Percentiles rank a stretch among this genome's conserved stretches.
Evolutionary conservation across 768 basidiomycete species (phyloP).

Genomic region (Strobilomyces dryophilus): DNA sequence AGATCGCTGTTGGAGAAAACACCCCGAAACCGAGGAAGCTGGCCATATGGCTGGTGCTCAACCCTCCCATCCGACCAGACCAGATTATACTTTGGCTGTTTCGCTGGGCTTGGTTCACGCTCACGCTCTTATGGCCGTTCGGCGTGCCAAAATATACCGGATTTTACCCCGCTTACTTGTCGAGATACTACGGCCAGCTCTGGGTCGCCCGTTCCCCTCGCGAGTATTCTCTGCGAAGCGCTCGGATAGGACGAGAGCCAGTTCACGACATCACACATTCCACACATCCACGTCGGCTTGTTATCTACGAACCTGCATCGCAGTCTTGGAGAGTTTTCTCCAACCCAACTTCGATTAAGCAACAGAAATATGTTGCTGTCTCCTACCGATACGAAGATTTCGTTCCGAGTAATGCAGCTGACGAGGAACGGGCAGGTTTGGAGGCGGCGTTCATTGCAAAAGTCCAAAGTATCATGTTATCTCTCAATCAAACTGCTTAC

Average conservation of each 20-base stretch:
- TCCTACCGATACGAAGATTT: slow-evolving; percentile 18
- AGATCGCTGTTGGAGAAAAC: neutral
- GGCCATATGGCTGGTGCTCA: slow-evolving; percentile 13
- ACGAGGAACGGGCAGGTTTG: neutral
- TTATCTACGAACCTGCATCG: slow-evolving; percentile 6
- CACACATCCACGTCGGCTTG: slow-evolving; percentile 14
- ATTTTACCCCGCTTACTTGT: slow-evolving; percentile 16
- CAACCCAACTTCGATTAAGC: slow-evolving; percentile 1
- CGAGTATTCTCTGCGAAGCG: slow-evolving; percentile 18
- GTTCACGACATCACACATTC: slow-evolving; percentile 9
- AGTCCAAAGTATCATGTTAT: neutral
- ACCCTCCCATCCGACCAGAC: neutral
- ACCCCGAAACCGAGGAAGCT: slow-evolving; percentile 7
- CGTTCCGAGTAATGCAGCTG: neutral
- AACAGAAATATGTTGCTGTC: slow-evolving; percentile 16
- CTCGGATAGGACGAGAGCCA: neutral
- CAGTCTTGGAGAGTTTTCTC: slow-evolving; percentile 1
- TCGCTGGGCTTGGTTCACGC: slow-evolving; percentile 16
- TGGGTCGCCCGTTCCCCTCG: slow-evolving; percentile 21
- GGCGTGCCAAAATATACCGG: neutral
- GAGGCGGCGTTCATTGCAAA: neutral
- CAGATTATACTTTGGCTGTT: slow-evolving; percentile 8
- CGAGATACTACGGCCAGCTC: slow-evolving; percentile 20
- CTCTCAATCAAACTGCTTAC: slow-evolving; percentile 15
- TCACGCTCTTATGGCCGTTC: slow-evolving; percentile 17